Evolutionary conservation across 2,329 filamentous ascomycete species (phyloP).

Genomic region (Scolecobasidium constrictum): DNA sequence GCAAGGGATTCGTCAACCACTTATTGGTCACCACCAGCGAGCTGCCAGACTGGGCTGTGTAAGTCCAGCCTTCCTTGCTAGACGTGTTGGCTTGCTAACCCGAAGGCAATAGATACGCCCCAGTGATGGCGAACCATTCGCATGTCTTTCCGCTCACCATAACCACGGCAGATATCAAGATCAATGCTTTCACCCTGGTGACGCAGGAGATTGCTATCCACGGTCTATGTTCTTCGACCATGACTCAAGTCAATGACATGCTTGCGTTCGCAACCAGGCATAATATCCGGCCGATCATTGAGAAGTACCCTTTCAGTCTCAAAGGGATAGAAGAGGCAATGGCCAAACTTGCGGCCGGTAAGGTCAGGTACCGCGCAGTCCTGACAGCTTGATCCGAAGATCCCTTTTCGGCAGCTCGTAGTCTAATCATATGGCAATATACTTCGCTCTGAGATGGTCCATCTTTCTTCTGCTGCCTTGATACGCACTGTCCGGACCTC

Average conservation of each 20-base stretch:
- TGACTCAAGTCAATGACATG: no score
- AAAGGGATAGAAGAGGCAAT: constrained; percentile 30
- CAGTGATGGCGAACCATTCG: constrained; percentile 38
- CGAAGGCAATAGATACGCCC: no score
- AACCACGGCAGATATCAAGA: constrained; percentile 35
- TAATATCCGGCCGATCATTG: constrained; percentile 31
- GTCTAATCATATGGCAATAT: no score
- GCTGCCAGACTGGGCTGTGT: no score
- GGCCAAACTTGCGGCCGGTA: constrained; percentile 26
- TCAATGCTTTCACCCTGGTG: constrained; percentile 46
- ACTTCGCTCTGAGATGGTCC: no score
- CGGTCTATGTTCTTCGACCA: no score
- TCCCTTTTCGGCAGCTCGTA: no score
- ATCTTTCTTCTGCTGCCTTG: no score
- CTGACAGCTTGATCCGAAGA: no score
- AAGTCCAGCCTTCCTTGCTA: no score
- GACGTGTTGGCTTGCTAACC: no score
- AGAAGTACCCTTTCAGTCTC: constrained; percentile 30
- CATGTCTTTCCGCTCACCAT: constrained; percentile 43
- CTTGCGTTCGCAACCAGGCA: constrained; percentile 31
- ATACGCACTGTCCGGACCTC: no score
- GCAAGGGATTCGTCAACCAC: constrained; percentile 30
- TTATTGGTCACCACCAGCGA: constrained; percentile 32
- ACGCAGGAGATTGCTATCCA: constrained; percentile 46
- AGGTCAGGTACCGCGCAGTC: constrained; percentile 36